Conservation (phyloP, 1,284 basidiomycete genomes). For the Wolfiporia cocos region DNA sequence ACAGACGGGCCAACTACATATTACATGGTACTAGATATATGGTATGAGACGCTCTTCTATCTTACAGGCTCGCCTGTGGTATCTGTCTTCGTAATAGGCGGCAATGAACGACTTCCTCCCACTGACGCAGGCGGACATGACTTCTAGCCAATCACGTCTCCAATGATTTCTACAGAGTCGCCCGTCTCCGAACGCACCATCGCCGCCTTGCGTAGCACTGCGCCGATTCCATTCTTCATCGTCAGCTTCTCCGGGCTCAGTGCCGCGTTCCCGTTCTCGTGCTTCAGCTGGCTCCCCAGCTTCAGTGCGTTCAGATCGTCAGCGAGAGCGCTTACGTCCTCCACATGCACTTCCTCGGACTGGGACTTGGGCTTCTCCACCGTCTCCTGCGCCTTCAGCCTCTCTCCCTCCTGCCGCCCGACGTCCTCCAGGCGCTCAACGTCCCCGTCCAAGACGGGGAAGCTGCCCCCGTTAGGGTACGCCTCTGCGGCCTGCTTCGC, state of each 20-base stretch:
- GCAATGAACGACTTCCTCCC: no score
- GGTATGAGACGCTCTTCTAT: no score
- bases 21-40: no score
- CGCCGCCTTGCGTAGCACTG: conserved; percentile 7
- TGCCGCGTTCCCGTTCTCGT: neutral
- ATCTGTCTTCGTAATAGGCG: no score
- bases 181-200: conserved; percentile 12
- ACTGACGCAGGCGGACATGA: no score
- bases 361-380: conserved; percentile 6
- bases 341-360: conserved; percentile 5
- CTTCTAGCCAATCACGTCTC: conserved; percentile 10
- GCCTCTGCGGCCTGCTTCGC: conserved; percentile 25
- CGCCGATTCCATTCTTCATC: conserved; percentile 5
- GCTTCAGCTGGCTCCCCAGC: no score
- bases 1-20: no score
- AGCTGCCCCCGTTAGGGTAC: conserved; percentile 18
- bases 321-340: conserved; percentile 1
- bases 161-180: conserved; percentile 16
- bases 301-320: neutral
- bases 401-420: conserved; percentile 10
- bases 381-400: conserved; percentile 9
- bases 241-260: conserved; percentile 1
- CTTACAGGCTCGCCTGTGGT: no score
- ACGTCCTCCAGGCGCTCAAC: conserved; percentile 11
- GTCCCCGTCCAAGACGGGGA: conserved; percentile 10